Base-by-base conservation (phyloP, 2,329 filamentous ascomycete species). In the Dissoconium aciculare region DNA sequence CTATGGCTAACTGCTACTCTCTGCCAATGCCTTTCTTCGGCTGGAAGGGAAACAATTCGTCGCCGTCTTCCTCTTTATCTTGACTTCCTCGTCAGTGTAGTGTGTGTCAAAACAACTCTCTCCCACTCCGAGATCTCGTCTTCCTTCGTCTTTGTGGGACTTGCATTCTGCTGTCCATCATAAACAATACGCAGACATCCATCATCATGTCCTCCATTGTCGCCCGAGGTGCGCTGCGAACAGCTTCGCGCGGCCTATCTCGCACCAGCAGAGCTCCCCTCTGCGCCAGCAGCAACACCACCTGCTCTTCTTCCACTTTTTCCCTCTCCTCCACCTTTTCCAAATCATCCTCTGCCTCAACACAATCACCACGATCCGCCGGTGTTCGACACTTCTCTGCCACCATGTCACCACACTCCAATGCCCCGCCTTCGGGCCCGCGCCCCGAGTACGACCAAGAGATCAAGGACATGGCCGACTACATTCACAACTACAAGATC, bases 381-480 rank as follows among this genome's bases (percentile, higher is more conserved):
- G n/a, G 19, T n/a, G 19, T 23, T 8, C 33, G 49, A 33, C 33
- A 43, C 5, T 50, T 53, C 43, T 50, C 48, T 4, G 40, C 50
- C 24, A 49, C 43, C 31, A 52, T 52, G 49, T 35, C 41, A 12
- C 34, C 45, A 28, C 43, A 47, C 16, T 45, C 42, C 3, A 46
- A 45, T 39, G 49, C 50, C 21, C 41, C 46, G 34, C 47, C 47
- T 9, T 35, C 42, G 17, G 46, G 47, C 25, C 37, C 42, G 21
- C 38, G 43, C 28, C 38, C 43, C 13, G 47, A 52, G 32, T 94
- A 87, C 59, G 87, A 95, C 55, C 74, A 79, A 41, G 87, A 94
- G 64, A 89, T 95, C 59, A 76, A 74, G 58, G 85, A 95, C 56
- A 93, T 98, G 67, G 87, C 87, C 40, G 73, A 69, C 60, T 98